These are phyloP conservation scores for Didymella keratinophila DNA, from an alignment of 2,329 filamentous ascomycete genomes.

Conservation along the genomic window DNA sequence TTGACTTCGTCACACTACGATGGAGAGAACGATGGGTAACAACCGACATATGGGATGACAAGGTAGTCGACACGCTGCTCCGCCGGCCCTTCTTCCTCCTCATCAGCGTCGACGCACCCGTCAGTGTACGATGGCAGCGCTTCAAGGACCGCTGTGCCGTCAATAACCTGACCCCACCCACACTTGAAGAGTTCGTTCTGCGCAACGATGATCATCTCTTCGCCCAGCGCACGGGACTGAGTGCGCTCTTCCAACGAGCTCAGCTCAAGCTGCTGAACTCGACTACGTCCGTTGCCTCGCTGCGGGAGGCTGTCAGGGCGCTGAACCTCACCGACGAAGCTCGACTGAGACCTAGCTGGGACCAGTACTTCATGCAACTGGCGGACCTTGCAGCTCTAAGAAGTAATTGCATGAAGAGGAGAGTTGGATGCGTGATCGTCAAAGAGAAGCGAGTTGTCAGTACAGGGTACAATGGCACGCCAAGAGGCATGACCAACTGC, in stretches of 20 bases:
- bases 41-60: constrained; percentile 79
- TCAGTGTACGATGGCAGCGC: constrained; percentile 82
- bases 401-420: constrained; percentile 97
- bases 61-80: constrained; percentile 75
- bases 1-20: constrained; percentile 84
- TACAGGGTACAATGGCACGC: constrained; percentile 98
- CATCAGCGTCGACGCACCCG: constrained; percentile 87
- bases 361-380: constrained; percentile 98
- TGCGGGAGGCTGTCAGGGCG: constrained; percentile 75
- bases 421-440: constrained; percentile 93
- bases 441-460: constrained; percentile 85
- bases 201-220: constrained; percentile 80
- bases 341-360: constrained; percentile 89
- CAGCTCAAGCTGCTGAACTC: constrained; percentile 88
- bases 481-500: constrained; percentile 86
- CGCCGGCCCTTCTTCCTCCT: constrained; percentile 92
- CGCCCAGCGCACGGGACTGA: constrained; percentile 67
- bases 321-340: constrained; percentile 80
- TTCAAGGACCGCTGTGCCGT: constrained; percentile 68
- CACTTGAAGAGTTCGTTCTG: constrained; percentile 67
- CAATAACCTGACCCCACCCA: constrained; percentile 59
- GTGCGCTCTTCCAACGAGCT: constrained; percentile 80
- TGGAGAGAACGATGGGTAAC: constrained; percentile 89
- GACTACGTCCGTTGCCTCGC: constrained; percentile 71
- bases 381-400: constrained; percentile 88